Conservation (phyloP, 495 filamentous ascomycete species). For the Neurospora sp. region DNA sequence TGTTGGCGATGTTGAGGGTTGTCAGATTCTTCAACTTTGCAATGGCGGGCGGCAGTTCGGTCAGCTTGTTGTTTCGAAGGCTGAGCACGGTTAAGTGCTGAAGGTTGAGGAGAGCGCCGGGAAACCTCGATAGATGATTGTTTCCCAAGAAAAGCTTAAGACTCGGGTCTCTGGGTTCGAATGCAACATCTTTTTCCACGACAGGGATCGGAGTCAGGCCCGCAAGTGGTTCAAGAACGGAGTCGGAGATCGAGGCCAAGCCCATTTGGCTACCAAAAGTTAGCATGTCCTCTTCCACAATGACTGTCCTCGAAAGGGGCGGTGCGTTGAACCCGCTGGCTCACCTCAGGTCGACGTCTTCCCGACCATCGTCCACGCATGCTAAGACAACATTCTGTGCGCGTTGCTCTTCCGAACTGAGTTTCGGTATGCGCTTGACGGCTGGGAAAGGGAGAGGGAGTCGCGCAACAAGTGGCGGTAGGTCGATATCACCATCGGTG, state of each 20-base stretch:
- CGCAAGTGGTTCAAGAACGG: slow-evolving; percentile 45
- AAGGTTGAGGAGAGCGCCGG: slow-evolving; percentile 42
- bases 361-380: slow-evolving; percentile 51
- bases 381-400: slow-evolving; percentile 33
- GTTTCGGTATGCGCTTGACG: neutral
- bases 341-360: slow-evolving; percentile 58
- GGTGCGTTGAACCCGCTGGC: slow-evolving; percentile 12
- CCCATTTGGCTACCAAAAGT: slow-evolving; percentile 19
- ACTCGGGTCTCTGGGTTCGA: slow-evolving; percentile 35
- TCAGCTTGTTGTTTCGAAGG: slow-evolving; percentile 60
- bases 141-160: slow-evolving; percentile 54
- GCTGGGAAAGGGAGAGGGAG: slow-evolving; percentile 2
- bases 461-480: slow-evolving; percentile 10
- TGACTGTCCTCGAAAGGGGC: neutral
- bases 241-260: slow-evolving; percentile 32
- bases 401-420: slow-evolving; percentile 20
- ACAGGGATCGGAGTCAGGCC: slow-evolving; percentile 45
- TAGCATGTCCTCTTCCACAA: neutral
- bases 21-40: slow-evolving; percentile 51
- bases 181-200: slow-evolving; percentile 27
- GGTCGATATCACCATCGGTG: slow-evolving; percentile 24
- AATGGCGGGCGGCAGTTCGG: slow-evolving; percentile 54
- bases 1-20: slow-evolving; percentile 62
- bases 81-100: slow-evolving; percentile 56
- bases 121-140: slow-evolving; percentile 46